A percentile compares a stretch with the other conserved stretches of the same genome.
phyloP scores from a whole-genome alignment of 768 basidiomycete genomes.

The Boletellus sp. region DNA sequence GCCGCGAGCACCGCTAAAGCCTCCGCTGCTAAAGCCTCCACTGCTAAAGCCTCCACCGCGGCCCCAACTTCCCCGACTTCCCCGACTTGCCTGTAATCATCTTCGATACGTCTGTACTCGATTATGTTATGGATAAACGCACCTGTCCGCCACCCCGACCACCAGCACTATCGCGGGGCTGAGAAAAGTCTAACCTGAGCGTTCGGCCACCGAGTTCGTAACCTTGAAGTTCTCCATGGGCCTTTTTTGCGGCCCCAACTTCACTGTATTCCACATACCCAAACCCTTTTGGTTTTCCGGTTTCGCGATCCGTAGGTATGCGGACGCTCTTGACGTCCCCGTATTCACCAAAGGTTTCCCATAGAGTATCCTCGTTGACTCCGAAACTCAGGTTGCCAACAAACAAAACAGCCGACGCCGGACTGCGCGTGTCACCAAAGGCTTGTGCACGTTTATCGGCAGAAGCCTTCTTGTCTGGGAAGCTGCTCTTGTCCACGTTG shows the following conservation, averaged over 20 bases:
- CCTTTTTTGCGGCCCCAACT: conserved; percentile 75
- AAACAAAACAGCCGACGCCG: conserved; percentile 76
- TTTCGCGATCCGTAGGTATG: conserved; percentile 89
- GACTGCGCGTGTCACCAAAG: conserved; percentile 68
- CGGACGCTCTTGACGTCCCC: conserved; percentile 83
- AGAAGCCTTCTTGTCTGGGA: conserved; percentile 50
- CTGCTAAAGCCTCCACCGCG: conserved; percentile 15
- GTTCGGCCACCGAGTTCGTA: conserved; percentile 76
- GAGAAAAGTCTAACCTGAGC: conserved; percentile 82
- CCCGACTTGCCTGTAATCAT: conserved; percentile 30
- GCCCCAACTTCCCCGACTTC: conserved; percentile 25
- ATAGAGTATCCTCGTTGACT: conserved; percentile 77
- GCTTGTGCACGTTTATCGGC: conserved; percentile 69
- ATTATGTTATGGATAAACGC: conserved; percentile 22
- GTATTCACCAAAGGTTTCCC: conserved; percentile 87
- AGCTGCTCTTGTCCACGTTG: conserved; percentile 78
- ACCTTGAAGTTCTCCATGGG: conserved; percentile 65
- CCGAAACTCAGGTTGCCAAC: conserved; percentile 87
- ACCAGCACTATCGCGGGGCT: conserved; percentile 66
- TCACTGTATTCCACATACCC: conserved; percentile 94
- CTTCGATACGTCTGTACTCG: neutral
- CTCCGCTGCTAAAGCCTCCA: conserved; percentile 24
- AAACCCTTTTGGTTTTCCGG: conserved; percentile 90
- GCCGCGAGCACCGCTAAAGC: conserved; percentile 42
- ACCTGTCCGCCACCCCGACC: conserved; percentile 48